These are phyloP conservation scores for Colletotrichum tropicicola DNA, from an alignment of 2,329 filamentous ascomycete genomes.

Conservation along the genomic window DNA sequence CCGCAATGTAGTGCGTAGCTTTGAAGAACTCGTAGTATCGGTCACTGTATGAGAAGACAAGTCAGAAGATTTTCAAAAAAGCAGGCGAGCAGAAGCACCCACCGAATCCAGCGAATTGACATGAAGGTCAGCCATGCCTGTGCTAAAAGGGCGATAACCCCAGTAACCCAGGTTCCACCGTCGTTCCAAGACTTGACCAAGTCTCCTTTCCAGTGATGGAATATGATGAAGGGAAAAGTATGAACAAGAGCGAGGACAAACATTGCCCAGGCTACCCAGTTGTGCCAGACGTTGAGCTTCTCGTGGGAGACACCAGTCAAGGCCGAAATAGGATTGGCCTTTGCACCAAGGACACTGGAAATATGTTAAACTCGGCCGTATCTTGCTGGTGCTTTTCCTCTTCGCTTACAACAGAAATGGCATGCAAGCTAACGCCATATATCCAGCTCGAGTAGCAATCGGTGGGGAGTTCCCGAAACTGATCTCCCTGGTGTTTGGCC, in stretches of 20 bases:
- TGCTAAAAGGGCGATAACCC: slow-evolving; percentile 60
- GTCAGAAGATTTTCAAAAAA: too few relatives aligned
- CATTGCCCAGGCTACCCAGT: slow-evolving; percentile 63
- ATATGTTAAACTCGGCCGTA: too few relatives aligned
- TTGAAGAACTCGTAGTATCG: slow-evolving; percentile 71
- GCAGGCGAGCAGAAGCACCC: too few relatives aligned
- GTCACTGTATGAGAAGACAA: too few relatives aligned
- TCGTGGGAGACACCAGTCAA: slow-evolving; percentile 66
- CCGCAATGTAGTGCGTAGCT: slow-evolving; percentile 60
- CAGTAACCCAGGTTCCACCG: slow-evolving; percentile 61
- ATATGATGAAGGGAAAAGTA: slow-evolving; percentile 68
- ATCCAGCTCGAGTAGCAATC: slow-evolving; percentile 60
- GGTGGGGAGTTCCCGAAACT: slow-evolving; percentile 61
- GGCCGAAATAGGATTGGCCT: slow-evolving; percentile 63
- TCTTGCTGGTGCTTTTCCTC: too few relatives aligned
- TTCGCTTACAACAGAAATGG: slow-evolving; percentile 58
- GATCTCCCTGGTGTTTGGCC: slow-evolving; percentile 51
- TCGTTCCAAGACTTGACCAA: slow-evolving; percentile 56
- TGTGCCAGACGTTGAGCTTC: slow-evolving; percentile 64
- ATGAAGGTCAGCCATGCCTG: slow-evolving; percentile 64
- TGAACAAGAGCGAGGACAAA: slow-evolving; percentile 65
- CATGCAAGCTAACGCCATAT: slow-evolving; percentile 59
- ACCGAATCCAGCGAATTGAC: slow-evolving; percentile 60
- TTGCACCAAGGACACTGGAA: slow-evolving; percentile 55
- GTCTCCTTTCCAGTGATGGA: slow-evolving; percentile 55